A percentile compares a stretch with the other conserved stretches of the same genome.
These are phyloP conservation scores for Cenchrus americanus DNA, from an alignment of 176 grass and related monocot genomes.

Conservation along the genomic window DNA sequence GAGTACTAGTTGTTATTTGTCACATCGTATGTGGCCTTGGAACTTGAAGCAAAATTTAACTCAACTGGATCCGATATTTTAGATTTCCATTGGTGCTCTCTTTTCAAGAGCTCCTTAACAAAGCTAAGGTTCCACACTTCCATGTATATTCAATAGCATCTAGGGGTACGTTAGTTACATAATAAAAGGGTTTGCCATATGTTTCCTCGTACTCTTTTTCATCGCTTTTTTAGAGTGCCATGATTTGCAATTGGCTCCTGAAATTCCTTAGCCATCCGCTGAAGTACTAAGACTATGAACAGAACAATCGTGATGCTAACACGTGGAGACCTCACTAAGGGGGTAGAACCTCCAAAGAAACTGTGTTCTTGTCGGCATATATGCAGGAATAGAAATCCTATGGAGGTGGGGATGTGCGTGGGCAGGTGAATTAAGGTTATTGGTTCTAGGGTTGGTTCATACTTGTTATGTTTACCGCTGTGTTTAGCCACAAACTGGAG, in stretches of 20 bases:
- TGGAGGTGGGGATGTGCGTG: no score
- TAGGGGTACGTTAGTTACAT: background rate
- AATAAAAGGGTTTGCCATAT: background rate
- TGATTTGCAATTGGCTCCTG: constrained; percentile 6
- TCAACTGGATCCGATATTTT: background rate
- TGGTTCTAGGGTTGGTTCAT: no score
- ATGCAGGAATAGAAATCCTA: no score
- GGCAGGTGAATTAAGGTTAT: no score
- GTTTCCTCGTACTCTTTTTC: constrained; percentile 10
- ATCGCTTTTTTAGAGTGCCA: background rate
- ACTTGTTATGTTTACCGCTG: no score
- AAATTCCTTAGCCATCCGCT: background rate
- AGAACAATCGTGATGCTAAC: background rate
- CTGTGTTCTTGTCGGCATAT: no score
- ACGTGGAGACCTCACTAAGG: background rate
- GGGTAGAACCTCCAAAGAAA: no score
- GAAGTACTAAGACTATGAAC: background rate
- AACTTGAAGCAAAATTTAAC: constrained; percentile 10
- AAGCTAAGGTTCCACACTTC: background rate
- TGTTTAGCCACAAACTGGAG: no score
- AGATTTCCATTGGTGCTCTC: background rate
- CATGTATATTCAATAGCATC: background rate
- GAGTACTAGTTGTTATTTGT: background rate
- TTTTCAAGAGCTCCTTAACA: background rate
- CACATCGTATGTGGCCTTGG: background rate